Percentiles rank a stretch among this genome's conserved stretches.
These are phyloP conservation scores for Thelephora aurantiotincta DNA, from an alignment of 768 basidiomycete species.

Conservation along the genomic window DNA sequence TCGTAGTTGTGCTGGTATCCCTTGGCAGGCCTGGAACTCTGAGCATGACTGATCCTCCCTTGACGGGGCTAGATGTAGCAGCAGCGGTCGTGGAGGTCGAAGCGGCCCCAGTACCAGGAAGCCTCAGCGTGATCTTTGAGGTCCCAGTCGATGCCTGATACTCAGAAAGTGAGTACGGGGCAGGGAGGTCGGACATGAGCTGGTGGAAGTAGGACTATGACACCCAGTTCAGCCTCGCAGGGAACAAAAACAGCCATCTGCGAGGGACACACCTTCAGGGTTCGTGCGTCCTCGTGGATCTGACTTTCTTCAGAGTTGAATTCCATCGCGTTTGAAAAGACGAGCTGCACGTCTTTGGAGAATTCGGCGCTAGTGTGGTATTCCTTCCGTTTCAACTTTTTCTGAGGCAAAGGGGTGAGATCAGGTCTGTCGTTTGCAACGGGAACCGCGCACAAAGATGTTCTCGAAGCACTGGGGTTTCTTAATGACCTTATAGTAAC, in stretches of 20 bases:
- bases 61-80: conserved; percentile 1
- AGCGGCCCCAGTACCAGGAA: conserved; percentile 24
- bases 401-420: conserved; percentile 27
- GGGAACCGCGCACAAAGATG: conserved; percentile 45
- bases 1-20: conserved; percentile 2
- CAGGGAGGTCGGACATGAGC: conserved; percentile 66
- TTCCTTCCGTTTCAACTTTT: conserved; percentile 68
- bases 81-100: conserved; percentile 2
- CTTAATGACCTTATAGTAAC: conserved; percentile 71
- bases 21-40: conserved; percentile 1
- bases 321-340: conserved; percentile 77
- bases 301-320: conserved; percentile 81
- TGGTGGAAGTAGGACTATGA: conserved; percentile 56
- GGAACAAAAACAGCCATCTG: neutral
- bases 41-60: neutral
- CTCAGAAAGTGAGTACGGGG: conserved; percentile 47
- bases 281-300: conserved; percentile 69
- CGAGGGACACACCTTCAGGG: conserved; percentile 38
- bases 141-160: conserved; percentile 31
- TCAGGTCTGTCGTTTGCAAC: conserved; percentile 6
- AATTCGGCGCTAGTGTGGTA: conserved; percentile 59
- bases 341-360: conserved; percentile 75
- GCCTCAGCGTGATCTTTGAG: conserved; percentile 62
- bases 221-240: neutral
- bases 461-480: conserved; percentile 66